Evolutionary conservation across 1,284 basidiomycete genomes (phyloP).

Genomic region (Psilocybe mexicana): DNA sequence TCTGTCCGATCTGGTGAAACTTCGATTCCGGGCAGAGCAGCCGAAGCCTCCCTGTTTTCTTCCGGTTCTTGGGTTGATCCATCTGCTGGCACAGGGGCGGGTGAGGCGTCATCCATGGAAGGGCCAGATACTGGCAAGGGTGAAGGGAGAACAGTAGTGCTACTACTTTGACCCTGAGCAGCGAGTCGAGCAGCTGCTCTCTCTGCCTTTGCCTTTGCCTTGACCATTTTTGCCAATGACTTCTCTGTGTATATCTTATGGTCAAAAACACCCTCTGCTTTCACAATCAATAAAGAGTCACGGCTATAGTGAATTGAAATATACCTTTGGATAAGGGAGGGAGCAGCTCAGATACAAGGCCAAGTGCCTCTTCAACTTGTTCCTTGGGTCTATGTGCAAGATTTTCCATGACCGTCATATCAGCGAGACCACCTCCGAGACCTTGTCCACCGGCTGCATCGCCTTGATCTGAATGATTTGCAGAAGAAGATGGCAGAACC

Average conservation of each 20-base stretch:
- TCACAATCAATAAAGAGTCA: slow-evolving; percentile 11
- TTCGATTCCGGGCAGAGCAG: slow-evolving; percentile 37
- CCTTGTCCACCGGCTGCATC: slow-evolving; percentile 66
- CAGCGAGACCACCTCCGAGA: slow-evolving; percentile 81
- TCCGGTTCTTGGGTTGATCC: slow-evolving; percentile 34
- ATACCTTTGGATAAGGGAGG: slow-evolving; percentile 88
- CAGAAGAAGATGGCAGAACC: slow-evolving; percentile 71
- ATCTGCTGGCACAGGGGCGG: slow-evolving; percentile 27
- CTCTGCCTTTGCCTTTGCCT: slow-evolving; percentile 77
- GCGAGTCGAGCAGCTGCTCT: slow-evolving; percentile 66
- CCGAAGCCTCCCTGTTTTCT: slow-evolving; percentile 30
- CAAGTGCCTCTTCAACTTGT: slow-evolving; percentile 90
- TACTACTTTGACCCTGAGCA: slow-evolving; percentile 31
- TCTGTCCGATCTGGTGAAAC: slow-evolving; percentile 57
- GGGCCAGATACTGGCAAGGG: slow-evolving; percentile 23
- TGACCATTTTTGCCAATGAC: slow-evolving; percentile 68
- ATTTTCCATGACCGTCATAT: slow-evolving; percentile 98
- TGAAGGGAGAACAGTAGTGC: slow-evolving; percentile 29
- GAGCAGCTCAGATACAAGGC: slow-evolving; percentile 85
- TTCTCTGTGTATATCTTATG: slow-evolving; percentile 89
- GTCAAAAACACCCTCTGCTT: slow-evolving; percentile 89
- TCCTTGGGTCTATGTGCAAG: slow-evolving; percentile 95
- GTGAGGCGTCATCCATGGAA: slow-evolving; percentile 28
- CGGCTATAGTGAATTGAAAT: slow-evolving; percentile 14
- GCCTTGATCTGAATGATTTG: slow-evolving; percentile 61